Evolutionary conservation across 208 protist species (phyloP).

Genomic region (Kentomonas sorsogonicus): DNA sequence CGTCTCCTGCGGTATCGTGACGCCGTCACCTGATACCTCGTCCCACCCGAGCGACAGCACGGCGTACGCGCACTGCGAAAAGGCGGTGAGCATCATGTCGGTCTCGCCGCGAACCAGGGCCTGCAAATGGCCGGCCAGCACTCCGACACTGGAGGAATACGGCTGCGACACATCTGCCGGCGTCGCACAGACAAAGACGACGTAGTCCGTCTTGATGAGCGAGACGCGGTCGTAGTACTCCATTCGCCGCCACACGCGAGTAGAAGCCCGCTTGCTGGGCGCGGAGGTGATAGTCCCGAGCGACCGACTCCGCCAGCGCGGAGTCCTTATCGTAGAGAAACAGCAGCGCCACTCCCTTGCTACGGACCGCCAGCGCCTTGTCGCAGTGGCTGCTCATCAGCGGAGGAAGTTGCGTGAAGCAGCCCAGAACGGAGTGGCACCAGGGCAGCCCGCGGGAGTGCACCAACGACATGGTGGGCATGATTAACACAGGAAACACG

Average conservation of each 20-base stretch:
- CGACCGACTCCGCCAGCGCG: slow-evolving; percentile 49
- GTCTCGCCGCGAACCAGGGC: too few species aligned
- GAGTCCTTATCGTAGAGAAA: slow-evolving; percentile 55
- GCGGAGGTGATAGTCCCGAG: slow-evolving; percentile 38
- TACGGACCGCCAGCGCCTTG: background rate
- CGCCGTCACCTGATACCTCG: too few species aligned
- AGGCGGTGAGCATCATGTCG: too few species aligned
- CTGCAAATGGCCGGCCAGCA: too few species aligned
- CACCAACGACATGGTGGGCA: slow-evolving; percentile 44
- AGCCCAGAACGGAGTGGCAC: slow-evolving; percentile 26
- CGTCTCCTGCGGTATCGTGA: too few species aligned
- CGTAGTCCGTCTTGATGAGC: slow-evolving; percentile 21
- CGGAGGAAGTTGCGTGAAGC: slow-evolving; percentile 22
- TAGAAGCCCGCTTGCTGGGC: slow-evolving; percentile 28
- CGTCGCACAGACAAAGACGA: slow-evolving; percentile 47
- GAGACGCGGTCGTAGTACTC: slow-evolving; percentile 34
- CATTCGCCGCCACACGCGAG: slow-evolving; percentile 40
- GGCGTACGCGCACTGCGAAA: too few species aligned
- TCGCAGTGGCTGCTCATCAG: background rate
- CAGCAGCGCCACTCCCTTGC: slow-evolving; percentile 13
- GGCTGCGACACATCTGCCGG: too few species aligned
- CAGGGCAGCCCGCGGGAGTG: slow-evolving; percentile 44
- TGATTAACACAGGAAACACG: slow-evolving; percentile 46
- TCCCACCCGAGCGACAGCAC: too few species aligned
- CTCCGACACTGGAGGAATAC: too few species aligned